A percentile compares a stretch with the other conserved stretches of the same genome.
These are phyloP conservation scores for Aspergillus wentii DNA, from an alignment of 495 filamentous ascomycete genomes.

Conservation along the genomic window DNA sequence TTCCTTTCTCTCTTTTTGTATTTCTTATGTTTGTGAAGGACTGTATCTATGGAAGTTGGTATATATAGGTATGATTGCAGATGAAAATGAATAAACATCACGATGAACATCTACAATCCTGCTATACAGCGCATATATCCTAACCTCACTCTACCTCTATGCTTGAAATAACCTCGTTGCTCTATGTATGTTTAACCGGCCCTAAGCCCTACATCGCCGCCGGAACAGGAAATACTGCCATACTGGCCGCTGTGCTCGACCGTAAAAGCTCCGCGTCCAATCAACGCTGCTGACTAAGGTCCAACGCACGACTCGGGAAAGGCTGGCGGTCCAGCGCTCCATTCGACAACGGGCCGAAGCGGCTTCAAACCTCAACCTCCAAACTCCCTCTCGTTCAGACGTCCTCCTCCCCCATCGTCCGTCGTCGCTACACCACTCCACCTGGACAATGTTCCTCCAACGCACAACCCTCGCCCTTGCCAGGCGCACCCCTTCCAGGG, in stretches of 20 bases:
- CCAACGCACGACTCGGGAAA: conserved; percentile 12
- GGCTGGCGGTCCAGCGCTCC: conserved; percentile 8
- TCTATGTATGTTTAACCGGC: no score
- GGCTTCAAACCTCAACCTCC: conserved; percentile 45
- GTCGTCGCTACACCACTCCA: conserved; percentile 16
- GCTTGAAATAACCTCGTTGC: no score
- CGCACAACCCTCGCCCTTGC: conserved; percentile 70
- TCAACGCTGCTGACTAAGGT: conserved; percentile 33
- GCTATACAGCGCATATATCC: no score
- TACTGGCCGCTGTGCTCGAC: conserved; percentile 9
- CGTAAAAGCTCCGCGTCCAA: conserved; percentile 28
- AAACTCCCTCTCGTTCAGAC: conserved; percentile 29
- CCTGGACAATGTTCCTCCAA: conserved; percentile 72
- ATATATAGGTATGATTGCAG: no score
- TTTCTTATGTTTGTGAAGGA: conserved; percentile 1
- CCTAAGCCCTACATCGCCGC: conserved; percentile 27
- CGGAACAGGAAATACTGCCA: conserved; percentile 20
- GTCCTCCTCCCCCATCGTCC: conserved; percentile 18
- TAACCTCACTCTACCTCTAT: no score
- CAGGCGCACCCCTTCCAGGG: conserved; percentile 61
- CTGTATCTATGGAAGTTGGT: no score
- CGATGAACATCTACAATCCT: no score
- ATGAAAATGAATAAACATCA: no score
- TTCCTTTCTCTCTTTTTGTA: background rate
- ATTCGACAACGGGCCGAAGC: conserved; percentile 37